Evolutionary conservation across 805 yeast species (phyloP), one percentile per base, ranked within the genome.

Genomic region (Suhomyces kilbournensis): DNA sequence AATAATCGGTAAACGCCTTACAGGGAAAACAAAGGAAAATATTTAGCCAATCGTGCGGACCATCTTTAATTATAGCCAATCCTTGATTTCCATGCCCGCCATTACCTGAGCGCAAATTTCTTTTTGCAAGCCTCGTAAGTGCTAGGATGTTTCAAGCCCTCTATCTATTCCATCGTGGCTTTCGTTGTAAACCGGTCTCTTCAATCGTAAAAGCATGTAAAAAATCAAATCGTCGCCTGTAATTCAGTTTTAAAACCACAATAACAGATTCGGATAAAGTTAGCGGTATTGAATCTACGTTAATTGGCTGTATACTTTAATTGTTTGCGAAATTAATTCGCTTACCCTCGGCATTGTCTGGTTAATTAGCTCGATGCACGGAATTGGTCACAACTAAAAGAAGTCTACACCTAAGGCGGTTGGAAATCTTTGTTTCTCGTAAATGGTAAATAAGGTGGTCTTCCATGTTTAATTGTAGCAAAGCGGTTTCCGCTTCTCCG

Each of bases 241-340:
- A 26, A 12, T 28, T 10, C 4, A 4, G 5, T 12, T 35, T 34
- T 9, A 34, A 15, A 35, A n/a, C 20, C 20, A 35, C 32, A 35
- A 7, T 15, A 3, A 17, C 40, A 17, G 40, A 35, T 35, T 15
- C 14, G 19, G 40, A 15, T 35, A 15, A 15, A 35, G 17, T 15
- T n/a, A 14, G 38, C 38, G 8, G 8, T 35, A 35, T 35, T 35
- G 12, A 35, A 15, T 15, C 32, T n/a, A 35, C 19, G 17, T 15
- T 35, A n/a, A 35, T 35, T 35, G 40, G 40, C 40, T 17, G 20
- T 5, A 34, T 12, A 3, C 9, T n/a, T 35, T 45, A 85, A 76
- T 63, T 87, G 91, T 63, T 89, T 96, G 62, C 75, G 83, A 60
- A 84, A 55, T 86, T 91, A 19, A 86, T 80, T 45, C 88, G 76